A percentile compares a stretch with the other conserved stretches of the same genome.
Conservation (phyloP, 2,329 filamentous ascomycete genomes). For the Ceratocystis cubensis region DNA sequence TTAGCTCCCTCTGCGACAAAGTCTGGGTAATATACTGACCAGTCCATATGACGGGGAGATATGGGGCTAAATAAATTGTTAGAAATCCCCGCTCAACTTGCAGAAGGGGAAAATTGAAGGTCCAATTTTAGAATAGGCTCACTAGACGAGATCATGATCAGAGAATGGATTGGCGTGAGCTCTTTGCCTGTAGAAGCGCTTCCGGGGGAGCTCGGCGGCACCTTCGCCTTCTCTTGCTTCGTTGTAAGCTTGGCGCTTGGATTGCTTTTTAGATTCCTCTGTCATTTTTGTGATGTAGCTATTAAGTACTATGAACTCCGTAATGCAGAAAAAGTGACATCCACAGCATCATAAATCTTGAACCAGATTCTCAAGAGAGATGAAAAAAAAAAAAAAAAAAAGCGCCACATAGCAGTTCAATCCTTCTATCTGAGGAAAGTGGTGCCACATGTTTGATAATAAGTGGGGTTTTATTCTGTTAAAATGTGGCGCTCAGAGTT, state of each 20-base stretch:
- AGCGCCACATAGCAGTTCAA: not conserved
- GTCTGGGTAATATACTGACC: slow-evolving; percentile 70
- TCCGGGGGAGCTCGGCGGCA: slow-evolving; percentile 60
- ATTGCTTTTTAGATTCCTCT: slow-evolving; percentile 39
- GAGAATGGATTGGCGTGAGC: slow-evolving; percentile 98
- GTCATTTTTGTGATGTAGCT: slow-evolving; percentile 23
- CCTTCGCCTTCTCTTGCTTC: slow-evolving; percentile 30
- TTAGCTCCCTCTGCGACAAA: slow-evolving; percentile 39
- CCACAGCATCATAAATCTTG: not conserved
- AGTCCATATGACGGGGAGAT: slow-evolving; percentile 77
- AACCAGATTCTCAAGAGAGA: not conserved
- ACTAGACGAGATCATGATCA: slow-evolving; percentile 85
- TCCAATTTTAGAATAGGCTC: slow-evolving; percentile 29
- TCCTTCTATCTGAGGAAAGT: slow-evolving; percentile 10
- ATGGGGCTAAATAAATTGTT: slow-evolving; percentile 46
- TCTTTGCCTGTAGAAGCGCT: slow-evolving; percentile 91
- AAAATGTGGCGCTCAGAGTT: not conserved
- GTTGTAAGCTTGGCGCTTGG: slow-evolving; percentile 55
- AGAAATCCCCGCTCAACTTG: slow-evolving; percentile 9
- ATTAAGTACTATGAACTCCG: slow-evolving; percentile 1
- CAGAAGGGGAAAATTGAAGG: not conserved
- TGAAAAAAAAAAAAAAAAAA: slow-evolving; percentile 7
- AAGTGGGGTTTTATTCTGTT: not conserved
- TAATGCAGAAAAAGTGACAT: not conserved
- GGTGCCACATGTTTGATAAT: not conserved